Conservation (phyloP, 2,329 filamentous ascomycete genomes). For the Mariannaea sp. region DNA sequence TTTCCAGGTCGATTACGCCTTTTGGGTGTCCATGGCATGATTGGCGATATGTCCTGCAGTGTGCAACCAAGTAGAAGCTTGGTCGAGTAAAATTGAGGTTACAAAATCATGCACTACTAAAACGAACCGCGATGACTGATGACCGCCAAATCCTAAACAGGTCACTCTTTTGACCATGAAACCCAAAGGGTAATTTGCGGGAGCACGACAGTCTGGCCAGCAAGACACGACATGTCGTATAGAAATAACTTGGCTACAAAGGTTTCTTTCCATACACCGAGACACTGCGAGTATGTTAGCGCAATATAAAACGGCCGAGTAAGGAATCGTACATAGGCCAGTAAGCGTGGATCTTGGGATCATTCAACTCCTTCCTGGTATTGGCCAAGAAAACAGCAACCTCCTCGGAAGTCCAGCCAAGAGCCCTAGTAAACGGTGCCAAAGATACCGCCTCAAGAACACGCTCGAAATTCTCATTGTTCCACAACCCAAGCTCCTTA, state of each 20-base stretch:
- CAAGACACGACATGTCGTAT: no score
- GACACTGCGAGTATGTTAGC: background rate
- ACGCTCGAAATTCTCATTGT: constrained; percentile 7
- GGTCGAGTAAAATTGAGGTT: no score
- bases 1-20: no score
- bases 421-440: constrained; percentile 13
- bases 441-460: constrained; percentile 2
- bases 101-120: no score
- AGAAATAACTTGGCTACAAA: background rate
- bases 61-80: no score
- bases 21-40: no score
- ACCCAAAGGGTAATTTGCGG: no score
- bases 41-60: no score
- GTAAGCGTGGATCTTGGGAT: constrained; percentile 19
- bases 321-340: constrained; percentile 19
- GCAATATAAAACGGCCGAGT: background rate
- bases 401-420: constrained; percentile 21
- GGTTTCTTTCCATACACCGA: background rate
- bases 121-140: no score
- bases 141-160: no score
- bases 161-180: no score
- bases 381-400: constrained; percentile 14
- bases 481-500: constrained; percentile 9
- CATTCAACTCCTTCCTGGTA: constrained; percentile 21
- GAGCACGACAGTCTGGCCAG: no score